Conservation (phyloP, 2,329 filamentous ascomycete species). For the Pseudogymnoascus sp. region DNA sequence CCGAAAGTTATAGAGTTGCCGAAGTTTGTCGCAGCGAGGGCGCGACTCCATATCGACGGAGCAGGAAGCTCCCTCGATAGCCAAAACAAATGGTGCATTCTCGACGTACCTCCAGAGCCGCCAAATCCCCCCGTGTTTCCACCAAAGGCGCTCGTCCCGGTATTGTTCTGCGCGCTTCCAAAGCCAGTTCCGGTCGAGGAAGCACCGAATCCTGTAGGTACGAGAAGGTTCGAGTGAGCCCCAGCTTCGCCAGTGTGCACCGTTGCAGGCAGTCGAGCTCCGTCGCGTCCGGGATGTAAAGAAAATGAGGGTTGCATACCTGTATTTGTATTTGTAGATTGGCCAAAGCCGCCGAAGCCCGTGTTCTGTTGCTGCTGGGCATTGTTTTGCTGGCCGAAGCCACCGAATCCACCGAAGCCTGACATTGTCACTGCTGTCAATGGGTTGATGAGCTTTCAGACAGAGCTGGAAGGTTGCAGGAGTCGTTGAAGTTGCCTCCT, state of each 20-base stretch:
- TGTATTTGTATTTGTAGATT: constrained; percentile 29
- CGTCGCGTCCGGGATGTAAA: constrained; percentile 15
- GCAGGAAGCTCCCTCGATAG: not conserved
- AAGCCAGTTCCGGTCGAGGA: constrained; percentile 34
- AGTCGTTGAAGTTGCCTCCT: not conserved
- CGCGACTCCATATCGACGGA: not conserved
- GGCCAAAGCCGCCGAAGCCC: constrained; percentile 52
- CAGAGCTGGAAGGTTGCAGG: constrained; percentile 2
- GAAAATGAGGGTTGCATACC: constrained; percentile 29
- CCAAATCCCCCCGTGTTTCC: constrained; percentile 31
- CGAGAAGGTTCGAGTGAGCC: constrained; percentile 30
- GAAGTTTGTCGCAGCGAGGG: not conserved
- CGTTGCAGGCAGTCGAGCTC: constrained; percentile 17
- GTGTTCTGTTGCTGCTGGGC: constrained; percentile 37
- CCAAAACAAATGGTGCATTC: constrained; percentile 11
- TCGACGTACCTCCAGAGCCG: constrained; percentile 35
- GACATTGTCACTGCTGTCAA: constrained; percentile 26
- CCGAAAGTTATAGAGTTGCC: not conserved
- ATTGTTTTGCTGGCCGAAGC: constrained; percentile 56
- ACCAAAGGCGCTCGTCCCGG: constrained; percentile 37
- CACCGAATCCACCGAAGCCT: constrained; percentile 43
- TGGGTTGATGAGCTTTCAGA: constrained; percentile 17
- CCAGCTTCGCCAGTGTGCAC: constrained; percentile 25
- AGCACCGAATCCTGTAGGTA: constrained; percentile 38
- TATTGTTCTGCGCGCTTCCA: constrained; percentile 33